phyloP scores from a whole-genome alignment of 768 basidiomycete genomes.

The Russula ochroleuca region DNA sequence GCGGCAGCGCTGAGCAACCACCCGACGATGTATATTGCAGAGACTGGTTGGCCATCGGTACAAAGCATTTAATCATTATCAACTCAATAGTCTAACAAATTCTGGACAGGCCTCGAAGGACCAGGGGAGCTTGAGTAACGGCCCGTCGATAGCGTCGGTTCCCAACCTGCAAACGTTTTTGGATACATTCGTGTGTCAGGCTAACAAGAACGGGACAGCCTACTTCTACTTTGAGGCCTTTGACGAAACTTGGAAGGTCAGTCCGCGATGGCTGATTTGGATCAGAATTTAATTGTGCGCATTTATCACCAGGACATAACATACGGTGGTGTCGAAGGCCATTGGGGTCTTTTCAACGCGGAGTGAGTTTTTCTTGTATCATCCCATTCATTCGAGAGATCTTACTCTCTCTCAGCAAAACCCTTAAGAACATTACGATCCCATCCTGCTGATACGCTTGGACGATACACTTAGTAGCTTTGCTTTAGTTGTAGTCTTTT shows the following conservation, averaged over 20 bases:
- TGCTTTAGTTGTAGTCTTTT: neutral
- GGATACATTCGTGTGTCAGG: conserved; percentile 81
- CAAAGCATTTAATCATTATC: neutral
- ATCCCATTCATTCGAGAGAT: conserved; percentile 1
- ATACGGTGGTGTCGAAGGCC: conserved; percentile 79
- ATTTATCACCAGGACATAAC: conserved; percentile 40
- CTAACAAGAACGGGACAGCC: conserved; percentile 72
- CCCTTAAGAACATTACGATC: conserved; percentile 66
- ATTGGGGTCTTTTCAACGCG: conserved; percentile 64
- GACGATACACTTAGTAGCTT: neutral
- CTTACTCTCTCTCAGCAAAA: conserved; percentile 44
- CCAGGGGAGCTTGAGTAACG: conserved; percentile 55
- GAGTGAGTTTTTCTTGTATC: conserved; percentile 39
- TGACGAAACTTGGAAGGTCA: conserved; percentile 79
- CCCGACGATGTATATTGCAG: conserved; percentile 86
- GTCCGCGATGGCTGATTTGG: conserved; percentile 31
- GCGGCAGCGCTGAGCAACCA: conserved; percentile 60
- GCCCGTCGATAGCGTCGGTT: conserved; percentile 58
- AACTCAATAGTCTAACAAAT: neutral
- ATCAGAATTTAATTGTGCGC: neutral
- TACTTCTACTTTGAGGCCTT: conserved; percentile 89
- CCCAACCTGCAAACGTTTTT: conserved; percentile 75
- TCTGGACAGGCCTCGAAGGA: conserved; percentile 54
- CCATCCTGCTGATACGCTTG: conserved; percentile 45
- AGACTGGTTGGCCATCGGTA: conserved; percentile 87